phyloP scores from a whole-genome alignment of 2,329 filamentous ascomycete species.

The Fusarium pininemorale region DNA sequence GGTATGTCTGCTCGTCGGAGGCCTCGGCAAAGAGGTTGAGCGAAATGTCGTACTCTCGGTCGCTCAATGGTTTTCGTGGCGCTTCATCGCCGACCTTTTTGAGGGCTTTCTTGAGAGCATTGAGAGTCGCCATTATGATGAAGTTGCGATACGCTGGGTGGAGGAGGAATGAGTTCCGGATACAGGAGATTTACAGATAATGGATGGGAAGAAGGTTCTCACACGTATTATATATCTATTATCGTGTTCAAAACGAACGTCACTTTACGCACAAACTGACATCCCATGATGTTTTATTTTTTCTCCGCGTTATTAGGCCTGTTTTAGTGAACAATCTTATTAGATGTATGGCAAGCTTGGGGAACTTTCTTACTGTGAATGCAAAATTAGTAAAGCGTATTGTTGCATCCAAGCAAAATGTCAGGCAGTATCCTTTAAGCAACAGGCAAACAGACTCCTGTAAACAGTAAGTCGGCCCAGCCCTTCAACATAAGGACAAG shows the following conservation, averaged over 20 bases:
- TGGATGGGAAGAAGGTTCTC: too few relatives aligned
- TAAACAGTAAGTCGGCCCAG: too few relatives aligned
- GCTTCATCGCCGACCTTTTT: constrained; percentile 40
- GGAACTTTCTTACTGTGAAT: too few relatives aligned
- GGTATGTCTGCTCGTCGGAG: constrained; percentile 52
- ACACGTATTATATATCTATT: not conserved
- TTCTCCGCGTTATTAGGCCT: not conserved
- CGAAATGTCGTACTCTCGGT: constrained; percentile 59
- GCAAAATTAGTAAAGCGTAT: too few relatives aligned
- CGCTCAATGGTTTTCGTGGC: constrained; percentile 50
- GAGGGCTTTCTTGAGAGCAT: constrained; percentile 54
- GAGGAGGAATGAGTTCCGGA: not conserved
- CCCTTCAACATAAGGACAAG: not conserved
- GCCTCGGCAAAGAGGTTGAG: constrained; percentile 55
- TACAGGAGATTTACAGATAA: not conserved
- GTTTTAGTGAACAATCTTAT: too few relatives aligned
- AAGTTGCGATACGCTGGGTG: too few relatives aligned
- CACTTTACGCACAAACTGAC: not conserved
- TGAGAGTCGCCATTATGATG: constrained; percentile 47
- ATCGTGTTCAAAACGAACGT: not conserved
- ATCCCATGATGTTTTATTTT: not conserved
- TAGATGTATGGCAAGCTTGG: not conserved
- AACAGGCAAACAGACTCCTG: not conserved
- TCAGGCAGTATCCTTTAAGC: not conserved
- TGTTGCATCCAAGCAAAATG: accelerated